phyloP scores from a whole-genome alignment of 2,329 filamentous ascomycete genomes.

The Chalara sp. region DNA sequence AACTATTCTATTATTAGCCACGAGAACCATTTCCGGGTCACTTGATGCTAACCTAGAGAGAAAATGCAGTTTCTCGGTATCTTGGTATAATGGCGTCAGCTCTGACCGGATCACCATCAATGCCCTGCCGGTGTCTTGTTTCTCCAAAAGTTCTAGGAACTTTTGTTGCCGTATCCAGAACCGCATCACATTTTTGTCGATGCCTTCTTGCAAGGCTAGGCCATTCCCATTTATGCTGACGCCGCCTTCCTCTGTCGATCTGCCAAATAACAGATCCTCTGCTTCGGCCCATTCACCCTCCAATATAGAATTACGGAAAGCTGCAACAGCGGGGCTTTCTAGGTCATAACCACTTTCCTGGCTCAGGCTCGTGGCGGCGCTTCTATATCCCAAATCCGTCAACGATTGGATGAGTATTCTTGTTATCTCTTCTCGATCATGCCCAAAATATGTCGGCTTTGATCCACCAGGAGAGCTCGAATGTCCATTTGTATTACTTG shows the following conservation, averaged over 20 bases:
- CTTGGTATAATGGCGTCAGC: constrained; percentile 77
- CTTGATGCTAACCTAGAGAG: constrained; percentile 57
- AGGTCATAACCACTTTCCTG: constrained; percentile 81
- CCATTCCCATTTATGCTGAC: constrained; percentile 44
- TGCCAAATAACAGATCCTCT: constrained; percentile 69
- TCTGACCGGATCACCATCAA: constrained; percentile 81
- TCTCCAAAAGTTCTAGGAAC: constrained; percentile 83
- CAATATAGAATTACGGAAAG: constrained; percentile 75
- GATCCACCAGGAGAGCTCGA: constrained; percentile 12
- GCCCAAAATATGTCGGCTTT: constrained; percentile 60
- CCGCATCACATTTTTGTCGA: constrained; percentile 72
- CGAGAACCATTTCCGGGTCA: no score
- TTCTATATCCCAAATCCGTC: constrained; percentile 78
- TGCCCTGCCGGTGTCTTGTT: constrained; percentile 64
- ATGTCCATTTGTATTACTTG: constrained; percentile 30
- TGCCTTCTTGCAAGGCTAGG: constrained; percentile 67
- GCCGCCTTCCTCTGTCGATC: constrained; percentile 34
- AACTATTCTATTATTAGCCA: constrained; percentile 36
- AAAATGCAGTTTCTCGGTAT: constrained; percentile 69
- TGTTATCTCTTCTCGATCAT: constrained; percentile 88
- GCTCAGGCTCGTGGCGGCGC: constrained; percentile 67
- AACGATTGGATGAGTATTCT: constrained; percentile 87
- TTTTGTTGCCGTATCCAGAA: constrained; percentile 92
- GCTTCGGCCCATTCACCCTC: constrained; percentile 77
- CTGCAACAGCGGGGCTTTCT: constrained; percentile 79